Base-by-base conservation (phyloP, 768 basidiomycete genomes). In the Suillus paluster region DNA sequence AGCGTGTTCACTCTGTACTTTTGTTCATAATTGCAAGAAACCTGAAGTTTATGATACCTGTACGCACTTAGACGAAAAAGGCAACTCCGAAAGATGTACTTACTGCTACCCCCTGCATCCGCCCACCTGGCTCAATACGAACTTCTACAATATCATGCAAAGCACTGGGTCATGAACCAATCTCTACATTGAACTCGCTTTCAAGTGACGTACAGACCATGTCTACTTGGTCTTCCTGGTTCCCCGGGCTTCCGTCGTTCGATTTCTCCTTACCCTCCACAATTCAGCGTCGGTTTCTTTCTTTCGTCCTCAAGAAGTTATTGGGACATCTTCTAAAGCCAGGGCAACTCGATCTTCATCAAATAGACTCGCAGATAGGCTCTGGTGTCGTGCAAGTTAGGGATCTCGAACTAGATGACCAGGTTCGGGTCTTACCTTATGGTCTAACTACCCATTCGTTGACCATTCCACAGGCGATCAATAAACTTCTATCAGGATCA, bases 291-390 rank as follows among this genome's bases (percentile, higher is more conserved):
- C 86, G 93, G 61, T 95, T 98, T 78, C 81, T 98, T 39, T 95
- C 95, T 1, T 98, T 95, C 73, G 78, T 94, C 57, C 83, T 98
- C 64, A 91, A 88, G 81, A 88, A 87, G 69, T 83, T 86, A 9
- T 79, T 98, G 0, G 96, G 96, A 12, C 91, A 90, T 71, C 83
- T 97, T 63, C 83, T 98, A 58, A 91, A 90, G 72, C 92, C 92
- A 11, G 95, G 94, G 17, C 95, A 95, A 69, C 84, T 97, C 61
- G 92, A 97, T 77, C 81, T 86, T 57, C 84, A 89, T 59, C 88
- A 94, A 76, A 90, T 97, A 68, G 94, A 97, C 68, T 91, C 94
- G 33, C 94, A 97, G 76, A 89, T 98, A 68, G 91, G 93, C n/a
- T 90, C 89, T 45, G 96, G 96, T 19, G 89, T 85, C 72, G 87